These are phyloP conservation scores for Mucor saturninus DNA, from an alignment of 371 early-diverging fungal genomes.

Conservation along the genomic window DNA sequence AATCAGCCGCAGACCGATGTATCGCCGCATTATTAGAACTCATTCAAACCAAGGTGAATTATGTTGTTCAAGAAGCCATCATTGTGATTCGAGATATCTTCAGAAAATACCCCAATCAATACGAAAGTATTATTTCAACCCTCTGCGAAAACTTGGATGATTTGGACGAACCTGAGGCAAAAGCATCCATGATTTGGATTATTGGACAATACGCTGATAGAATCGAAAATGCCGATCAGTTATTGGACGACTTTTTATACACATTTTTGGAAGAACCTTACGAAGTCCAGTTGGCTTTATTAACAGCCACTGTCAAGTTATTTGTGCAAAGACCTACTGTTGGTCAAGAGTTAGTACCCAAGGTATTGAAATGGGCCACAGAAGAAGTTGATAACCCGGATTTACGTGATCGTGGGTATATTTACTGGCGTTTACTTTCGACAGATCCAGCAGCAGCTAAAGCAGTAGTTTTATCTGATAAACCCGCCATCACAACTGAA, in stretches of 20 bases:
- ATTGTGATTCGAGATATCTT: constrained; percentile 85
- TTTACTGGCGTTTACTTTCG: constrained; percentile 96
- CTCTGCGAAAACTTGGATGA: constrained; percentile 90
- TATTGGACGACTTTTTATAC: constrained; percentile 82
- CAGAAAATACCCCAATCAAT: constrained; percentile 93
- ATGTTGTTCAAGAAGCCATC: constrained; percentile 94
- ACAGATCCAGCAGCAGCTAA: constrained; percentile 84
- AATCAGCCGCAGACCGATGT: constrained; percentile 81
- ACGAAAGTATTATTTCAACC: constrained; percentile 85
- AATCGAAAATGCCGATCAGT: constrained; percentile 87
- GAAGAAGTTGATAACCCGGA: constrained; percentile 95
- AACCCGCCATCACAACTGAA: constrained; percentile 91
- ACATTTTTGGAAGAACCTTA: constrained; percentile 87
- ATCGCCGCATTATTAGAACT: constrained; percentile 85
- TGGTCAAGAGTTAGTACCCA: constrained; percentile 88
- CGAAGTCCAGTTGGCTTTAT: constrained; percentile 88
- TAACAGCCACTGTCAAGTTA: constrained; percentile 94
- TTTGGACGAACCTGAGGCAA: constrained; percentile 94
- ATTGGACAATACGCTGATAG: constrained; percentile 95
- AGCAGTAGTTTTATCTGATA: constrained; percentile 85
- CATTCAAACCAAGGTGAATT: constrained; percentile 89
- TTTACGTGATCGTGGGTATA: constrained; percentile 95
- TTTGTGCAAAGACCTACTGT: constrained; percentile 91
- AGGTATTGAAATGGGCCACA: constrained; percentile 91
- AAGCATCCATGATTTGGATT: constrained; percentile 96